A percentile compares a stretch with the other conserved stretches of the same genome.
These are phyloP conservation scores for Claviceps cyperi DNA, from an alignment of 2,329 filamentous ascomycete genomes.

Conservation along the genomic window DNA sequence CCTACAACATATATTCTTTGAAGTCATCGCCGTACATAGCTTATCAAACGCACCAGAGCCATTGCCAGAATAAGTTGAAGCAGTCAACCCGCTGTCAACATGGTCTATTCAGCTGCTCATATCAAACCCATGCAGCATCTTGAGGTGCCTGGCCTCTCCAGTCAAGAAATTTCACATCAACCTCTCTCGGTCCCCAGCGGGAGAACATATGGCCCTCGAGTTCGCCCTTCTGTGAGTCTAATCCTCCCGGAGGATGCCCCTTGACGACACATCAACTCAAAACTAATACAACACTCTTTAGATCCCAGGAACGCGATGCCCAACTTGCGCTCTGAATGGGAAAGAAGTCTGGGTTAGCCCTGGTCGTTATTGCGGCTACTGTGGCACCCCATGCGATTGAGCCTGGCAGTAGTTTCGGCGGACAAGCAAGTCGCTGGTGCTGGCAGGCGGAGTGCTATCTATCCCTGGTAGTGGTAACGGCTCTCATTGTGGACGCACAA, in stretches of 20 bases:
- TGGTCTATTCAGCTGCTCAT: not conserved
- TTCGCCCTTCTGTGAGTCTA: not conserved
- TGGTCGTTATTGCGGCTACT: constrained; percentile 35
- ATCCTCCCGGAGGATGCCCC: not conserved
- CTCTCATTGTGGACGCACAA: not conserved
- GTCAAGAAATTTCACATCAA: not conserved
- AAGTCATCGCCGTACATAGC: not conserved
- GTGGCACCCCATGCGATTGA: constrained; percentile 29
- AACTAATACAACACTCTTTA: constrained; percentile 7
- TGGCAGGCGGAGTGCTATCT: no score
- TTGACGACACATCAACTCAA: not conserved
- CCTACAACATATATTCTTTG: not conserved
- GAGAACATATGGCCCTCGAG: constrained; percentile 6
- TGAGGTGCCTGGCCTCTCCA: not conserved
- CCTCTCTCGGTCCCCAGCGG: not conserved
- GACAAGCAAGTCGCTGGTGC: not conserved
- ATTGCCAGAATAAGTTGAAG: no score
- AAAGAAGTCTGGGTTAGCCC: constrained; percentile 42
- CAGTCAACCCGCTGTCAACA: not conserved
- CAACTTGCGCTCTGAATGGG: constrained; percentile 33
- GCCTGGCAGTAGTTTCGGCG: not conserved
- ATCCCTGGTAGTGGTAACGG: no score
- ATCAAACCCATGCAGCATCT: not conserved
- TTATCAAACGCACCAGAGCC: not conserved
- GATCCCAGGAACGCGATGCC: constrained; percentile 37